These are phyloP conservation scores for Arabidopsis suecica DNA, from an alignment of 345 rosid species.

Conservation along the genomic window DNA sequence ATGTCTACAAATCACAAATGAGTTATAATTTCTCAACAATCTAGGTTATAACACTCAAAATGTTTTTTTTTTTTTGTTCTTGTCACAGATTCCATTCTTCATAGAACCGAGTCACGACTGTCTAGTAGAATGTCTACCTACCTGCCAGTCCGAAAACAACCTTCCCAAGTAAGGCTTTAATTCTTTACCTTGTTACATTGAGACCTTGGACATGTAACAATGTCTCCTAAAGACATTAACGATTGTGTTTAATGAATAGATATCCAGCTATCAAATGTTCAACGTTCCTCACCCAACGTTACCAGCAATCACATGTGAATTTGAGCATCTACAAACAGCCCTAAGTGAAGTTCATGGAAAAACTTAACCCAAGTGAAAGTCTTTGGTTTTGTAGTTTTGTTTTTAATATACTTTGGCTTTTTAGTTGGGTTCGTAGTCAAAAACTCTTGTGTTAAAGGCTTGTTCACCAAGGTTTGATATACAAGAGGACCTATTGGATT, in stretches of 20 bases:
- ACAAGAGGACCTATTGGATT: background rate
- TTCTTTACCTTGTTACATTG: background rate
- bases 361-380: background rate
- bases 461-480: background rate
- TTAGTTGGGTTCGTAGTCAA: background rate
- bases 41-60: too few relatives aligned
- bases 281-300: conserved; percentile 64
- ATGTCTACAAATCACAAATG: background rate
- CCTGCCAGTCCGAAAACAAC: conserved; percentile 70
- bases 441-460: background rate
- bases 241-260: conserved; percentile 35
- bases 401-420: background rate
- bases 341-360: conserved; percentile 26
- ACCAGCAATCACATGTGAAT: conserved; percentile 66
- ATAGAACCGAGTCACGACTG: conserved; percentile 78
- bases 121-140: conserved; percentile 81
- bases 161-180: conserved; percentile 69
- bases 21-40: background rate
- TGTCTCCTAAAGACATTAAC: background rate
- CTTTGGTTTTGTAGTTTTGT: background rate
- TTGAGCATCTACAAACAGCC: conserved; percentile 36
- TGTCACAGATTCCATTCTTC: conserved; percentile 68
- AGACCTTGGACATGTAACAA: background rate
- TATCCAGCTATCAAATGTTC: conserved; percentile 66
- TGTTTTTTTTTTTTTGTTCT: background rate